phyloP scores from a whole-genome alignment of 2,329 filamentous ascomycete species.

The Dothidotthia symphoricarpi region DNA sequence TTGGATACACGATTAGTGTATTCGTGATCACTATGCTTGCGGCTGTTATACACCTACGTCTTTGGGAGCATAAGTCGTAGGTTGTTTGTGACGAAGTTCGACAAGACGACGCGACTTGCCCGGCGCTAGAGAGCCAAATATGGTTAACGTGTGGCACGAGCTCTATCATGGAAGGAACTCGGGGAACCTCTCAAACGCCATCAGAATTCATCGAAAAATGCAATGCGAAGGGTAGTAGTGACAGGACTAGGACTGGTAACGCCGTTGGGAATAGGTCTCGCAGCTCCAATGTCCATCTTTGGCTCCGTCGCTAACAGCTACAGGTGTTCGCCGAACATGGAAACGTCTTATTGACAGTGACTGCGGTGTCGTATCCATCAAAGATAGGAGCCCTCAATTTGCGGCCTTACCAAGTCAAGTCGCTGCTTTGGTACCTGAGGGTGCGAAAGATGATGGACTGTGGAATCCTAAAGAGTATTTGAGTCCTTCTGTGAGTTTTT shows the following conservation, averaged over 20 bases:
- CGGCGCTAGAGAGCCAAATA: no score
- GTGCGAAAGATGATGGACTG: constrained; percentile 42
- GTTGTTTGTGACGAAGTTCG: no score
- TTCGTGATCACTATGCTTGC: no score
- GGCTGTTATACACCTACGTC: no score
- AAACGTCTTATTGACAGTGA: constrained; percentile 73
- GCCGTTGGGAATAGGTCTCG: constrained; percentile 71
- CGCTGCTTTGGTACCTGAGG: constrained; percentile 74
- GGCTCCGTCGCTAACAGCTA: constrained; percentile 1
- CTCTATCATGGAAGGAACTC: no score
- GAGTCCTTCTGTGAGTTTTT: constrained; percentile 5
- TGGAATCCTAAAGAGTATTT: constrained; percentile 53
- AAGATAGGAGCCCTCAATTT: constrained; percentile 62
- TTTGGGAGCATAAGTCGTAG: no score
- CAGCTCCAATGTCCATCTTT: not conserved
- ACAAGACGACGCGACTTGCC: no score
- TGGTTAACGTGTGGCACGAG: no score
- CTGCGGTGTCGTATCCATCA: constrained; percentile 76
- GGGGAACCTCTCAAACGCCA: constrained; percentile 1
- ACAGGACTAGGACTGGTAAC: constrained; percentile 52
- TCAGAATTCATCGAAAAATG: constrained; percentile 36
- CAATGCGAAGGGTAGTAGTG: constrained; percentile 52
- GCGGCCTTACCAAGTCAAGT: constrained; percentile 76
- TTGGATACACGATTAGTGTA: no score
- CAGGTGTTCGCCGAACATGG: constrained; percentile 75